Percentiles rank a stretch among this genome's conserved stretches.
phyloP scores from a whole-genome alignment of 2,329 filamentous ascomycete genomes.

The Colletotrichum liriopes region DNA sequence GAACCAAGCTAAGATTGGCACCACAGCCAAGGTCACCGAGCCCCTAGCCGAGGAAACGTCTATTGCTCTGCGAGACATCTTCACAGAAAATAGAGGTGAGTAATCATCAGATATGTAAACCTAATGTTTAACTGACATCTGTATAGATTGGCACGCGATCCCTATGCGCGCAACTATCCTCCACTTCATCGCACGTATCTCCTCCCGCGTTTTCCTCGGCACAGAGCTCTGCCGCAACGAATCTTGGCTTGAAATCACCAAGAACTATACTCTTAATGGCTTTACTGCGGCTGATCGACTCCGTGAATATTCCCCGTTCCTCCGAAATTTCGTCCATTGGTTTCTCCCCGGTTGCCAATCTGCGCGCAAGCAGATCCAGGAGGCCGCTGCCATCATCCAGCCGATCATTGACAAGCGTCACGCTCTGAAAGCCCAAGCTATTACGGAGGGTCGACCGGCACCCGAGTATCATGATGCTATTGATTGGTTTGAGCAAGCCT shows the following conservation, averaged over 20 bases:
- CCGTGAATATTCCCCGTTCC: conserved; percentile 55
- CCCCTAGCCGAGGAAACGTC: conserved; percentile 29
- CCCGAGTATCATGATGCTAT: conserved; percentile 54
- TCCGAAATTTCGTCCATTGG: conserved; percentile 61
- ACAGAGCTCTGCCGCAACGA: conserved; percentile 60
- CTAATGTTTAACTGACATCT: background rate
- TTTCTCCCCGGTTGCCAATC: conserved; percentile 58
- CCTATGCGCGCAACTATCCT: conserved; percentile 25
- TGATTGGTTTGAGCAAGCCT: conserved; percentile 59
- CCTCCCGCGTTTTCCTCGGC: conserved; percentile 66
- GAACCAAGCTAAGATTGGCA: too few relatives aligned
- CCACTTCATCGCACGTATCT: conserved; percentile 62
- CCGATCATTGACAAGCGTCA: conserved; percentile 51
- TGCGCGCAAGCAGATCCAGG: conserved; percentile 54
- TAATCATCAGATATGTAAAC: background rate
- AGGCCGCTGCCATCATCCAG: conserved; percentile 54
- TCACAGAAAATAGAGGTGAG: conserved; percentile 7
- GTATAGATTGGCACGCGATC: conserved; percentile 45
- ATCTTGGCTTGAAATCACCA: conserved; percentile 62
- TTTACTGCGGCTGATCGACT: conserved; percentile 56
- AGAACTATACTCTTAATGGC: conserved; percentile 59
- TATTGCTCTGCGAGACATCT: conserved; percentile 11
- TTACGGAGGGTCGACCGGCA: conserved; percentile 8
- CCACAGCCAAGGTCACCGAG: conserved; percentile 33
- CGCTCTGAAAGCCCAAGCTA: conserved; percentile 48